Percentiles rank a stretch among this genome's conserved stretches.
These are phyloP conservation scores for Coemansia asiatica DNA, from an alignment of 192 early-diverging fungal species.

Conservation along the genomic window DNA sequence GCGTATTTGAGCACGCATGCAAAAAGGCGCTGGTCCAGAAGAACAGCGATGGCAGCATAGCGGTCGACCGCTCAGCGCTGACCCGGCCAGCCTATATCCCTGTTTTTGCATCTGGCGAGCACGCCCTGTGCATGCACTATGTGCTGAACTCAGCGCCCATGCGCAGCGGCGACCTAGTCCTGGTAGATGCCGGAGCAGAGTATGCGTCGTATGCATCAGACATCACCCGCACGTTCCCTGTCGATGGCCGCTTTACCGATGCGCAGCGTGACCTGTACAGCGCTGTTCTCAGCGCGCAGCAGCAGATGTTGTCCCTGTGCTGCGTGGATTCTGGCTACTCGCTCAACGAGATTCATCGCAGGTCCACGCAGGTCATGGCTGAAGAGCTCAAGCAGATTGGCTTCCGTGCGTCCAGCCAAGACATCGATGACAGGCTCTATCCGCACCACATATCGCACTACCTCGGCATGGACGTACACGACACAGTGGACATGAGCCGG, in stretches of 20 bases:
- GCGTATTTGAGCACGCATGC: conserved; percentile 74
- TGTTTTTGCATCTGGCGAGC: conserved; percentile 89
- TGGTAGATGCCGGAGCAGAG: conserved; percentile 91
- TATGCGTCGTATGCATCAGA: conserved; percentile 89
- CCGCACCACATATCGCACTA: conserved; percentile 96
- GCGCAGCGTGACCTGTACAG: conserved; percentile 83
- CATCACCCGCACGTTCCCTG: conserved; percentile 92
- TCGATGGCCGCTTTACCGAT: conserved; percentile 79
- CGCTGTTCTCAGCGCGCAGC: conserved; percentile 80
- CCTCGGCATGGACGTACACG: conserved; percentile 94
- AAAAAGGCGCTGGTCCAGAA: conserved; percentile 21
- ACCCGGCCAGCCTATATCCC: conserved; percentile 85
- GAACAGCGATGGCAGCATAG: conserved; percentile 59
- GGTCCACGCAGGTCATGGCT: conserved; percentile 67
- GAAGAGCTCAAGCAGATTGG: conserved; percentile 71
- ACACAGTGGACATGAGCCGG: conserved; percentile 72
- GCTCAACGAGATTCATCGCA: conserved; percentile 82
- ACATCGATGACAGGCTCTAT: conserved; percentile 77
- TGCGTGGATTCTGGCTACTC: conserved; percentile 44
- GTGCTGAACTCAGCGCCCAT: conserved; percentile 71
- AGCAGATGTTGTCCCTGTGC: conserved; percentile 76
- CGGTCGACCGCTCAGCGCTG: conserved; percentile 23
- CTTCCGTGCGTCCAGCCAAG: conserved; percentile 66
- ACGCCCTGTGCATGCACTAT: conserved; percentile 94
- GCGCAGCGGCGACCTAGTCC: conserved; percentile 76